These are phyloP conservation scores for Naumovozyma castellii DNA, from an alignment of 805 yeast species.

Conservation along the genomic window DNA sequence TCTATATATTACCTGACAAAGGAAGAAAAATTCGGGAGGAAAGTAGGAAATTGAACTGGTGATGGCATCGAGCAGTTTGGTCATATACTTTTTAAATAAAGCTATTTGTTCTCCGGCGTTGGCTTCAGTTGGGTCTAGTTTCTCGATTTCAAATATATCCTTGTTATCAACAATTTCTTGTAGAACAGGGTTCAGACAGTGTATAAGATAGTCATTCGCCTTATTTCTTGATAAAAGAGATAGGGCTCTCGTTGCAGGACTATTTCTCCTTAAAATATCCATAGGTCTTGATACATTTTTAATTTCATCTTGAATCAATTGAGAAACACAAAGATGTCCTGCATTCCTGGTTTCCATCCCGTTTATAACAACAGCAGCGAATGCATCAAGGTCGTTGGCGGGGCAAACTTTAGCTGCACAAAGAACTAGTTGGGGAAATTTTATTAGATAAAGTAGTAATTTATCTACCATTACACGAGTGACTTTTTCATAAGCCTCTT, in stretches of 20 bases:
- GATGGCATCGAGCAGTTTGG: conserved; percentile 46
- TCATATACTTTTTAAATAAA: conserved; percentile 46
- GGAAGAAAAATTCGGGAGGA: conserved; percentile 60
- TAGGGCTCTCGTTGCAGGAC: conserved; percentile 65
- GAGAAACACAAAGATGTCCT: conserved; percentile 37
- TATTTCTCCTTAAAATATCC: conserved; percentile 67
- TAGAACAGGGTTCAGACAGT: conserved; percentile 46
- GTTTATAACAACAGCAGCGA: conserved; percentile 53
- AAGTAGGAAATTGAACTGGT: conserved; percentile 42
- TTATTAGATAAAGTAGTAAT: conserved; percentile 24
- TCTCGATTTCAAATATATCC: conserved; percentile 56
- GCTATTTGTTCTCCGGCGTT: conserved; percentile 33
- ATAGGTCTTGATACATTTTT: conserved; percentile 46
- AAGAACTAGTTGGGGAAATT: conserved; percentile 36
- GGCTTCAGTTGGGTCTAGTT: conserved; percentile 30
- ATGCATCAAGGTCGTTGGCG: conserved; percentile 53
- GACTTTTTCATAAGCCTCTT: conserved; percentile 19
- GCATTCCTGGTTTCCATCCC: conserved; percentile 37
- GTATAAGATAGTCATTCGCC: conserved; percentile 47
- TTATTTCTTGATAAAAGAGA: conserved; percentile 57
- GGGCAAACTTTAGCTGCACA: conserved; percentile 54
- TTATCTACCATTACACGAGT: conserved; percentile 15
- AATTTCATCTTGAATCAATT: conserved; percentile 52
- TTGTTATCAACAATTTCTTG: conserved; percentile 40
- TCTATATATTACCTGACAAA: conserved; percentile 53